Base-by-base conservation (phyloP, 2,329 filamentous ascomycete genomes). In the Aspergillus tubingensis region DNA sequence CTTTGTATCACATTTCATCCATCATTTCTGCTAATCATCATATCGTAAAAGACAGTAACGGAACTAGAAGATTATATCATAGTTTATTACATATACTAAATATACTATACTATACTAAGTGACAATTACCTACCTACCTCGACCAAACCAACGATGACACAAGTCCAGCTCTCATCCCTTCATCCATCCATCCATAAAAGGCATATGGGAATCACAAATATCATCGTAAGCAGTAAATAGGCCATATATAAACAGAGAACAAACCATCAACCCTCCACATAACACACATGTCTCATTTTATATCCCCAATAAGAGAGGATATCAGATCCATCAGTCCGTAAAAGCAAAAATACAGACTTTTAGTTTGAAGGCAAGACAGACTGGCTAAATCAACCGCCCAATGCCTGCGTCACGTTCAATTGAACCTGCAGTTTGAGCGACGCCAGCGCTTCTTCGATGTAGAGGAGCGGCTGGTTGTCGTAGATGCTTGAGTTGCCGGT, bases 361-460 rank as follows among this genome's bases (percentile, higher is more conserved):
- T 15, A 5, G 2, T 36, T 13, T 36, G 5, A 5, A 36, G 32
- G 11, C 11, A 13, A 36, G 11, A 36, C 32, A 2, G 8, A 30
- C 27, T 30, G 10, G n/a, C 17, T 44, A 3, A 3, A 23, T 25
- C 21, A 38, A 43, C 30, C 36, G 49, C 54, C 53, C 32, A 62
- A 60, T 10, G 56, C 58, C 25, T 60, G 19, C 23, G 49, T 38
- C 19, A 67, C 25, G 43, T 86, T 77, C 74, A 87, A 65, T 17
- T 77, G 65, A 3, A 84, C 63, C 1, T 69, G 71, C 43, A 86
- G 70, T 2, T 71, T 75, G 50, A 83, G 84, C 13, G 76, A 72
- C 50, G 74, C 65, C 38, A 87, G 73, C 3, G 85, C 83, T 27
- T 76, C 71, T 61, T 82, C 80, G 65, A 82, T 87, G 66, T 87